Evolutionary conservation across 306 rosid genomes (phyloP).

Genomic region (Quercus agrifolia): DNA sequence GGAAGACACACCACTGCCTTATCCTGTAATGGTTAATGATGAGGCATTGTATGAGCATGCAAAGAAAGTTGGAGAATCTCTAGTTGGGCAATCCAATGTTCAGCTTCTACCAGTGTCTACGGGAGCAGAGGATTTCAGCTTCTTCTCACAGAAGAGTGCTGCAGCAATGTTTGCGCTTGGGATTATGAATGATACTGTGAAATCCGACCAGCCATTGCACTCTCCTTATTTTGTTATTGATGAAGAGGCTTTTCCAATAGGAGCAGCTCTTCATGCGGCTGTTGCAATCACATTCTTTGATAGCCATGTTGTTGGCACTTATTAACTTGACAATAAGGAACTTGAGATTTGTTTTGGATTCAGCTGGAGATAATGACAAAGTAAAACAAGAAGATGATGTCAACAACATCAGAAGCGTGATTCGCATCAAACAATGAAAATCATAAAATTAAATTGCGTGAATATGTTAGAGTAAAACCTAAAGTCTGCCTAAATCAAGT

Average conservation of each 20-base stretch:
- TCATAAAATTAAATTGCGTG: no score
- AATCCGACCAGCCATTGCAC: conserved; percentile 25
- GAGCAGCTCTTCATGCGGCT: conserved; percentile 54
- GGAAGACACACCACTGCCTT: conserved; percentile 32
- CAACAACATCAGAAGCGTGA: background rate
- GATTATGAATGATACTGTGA: conserved; percentile 25
- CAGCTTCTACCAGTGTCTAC: conserved; percentile 25
- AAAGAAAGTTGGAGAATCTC: conserved; percentile 36
- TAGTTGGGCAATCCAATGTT: conserved; percentile 46
- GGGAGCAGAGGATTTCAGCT: conserved; percentile 51
- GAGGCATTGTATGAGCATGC: conserved; percentile 34
- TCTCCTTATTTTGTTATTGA: conserved; percentile 45
- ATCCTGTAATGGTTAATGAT: conserved; percentile 46
- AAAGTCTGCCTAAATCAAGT: no score
- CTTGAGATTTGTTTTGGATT: background rate
- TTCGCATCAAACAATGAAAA: background rate
- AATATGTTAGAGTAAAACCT: no score
- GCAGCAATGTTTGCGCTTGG: conserved; percentile 33
- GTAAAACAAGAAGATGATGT: background rate
- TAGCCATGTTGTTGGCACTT: background rate
- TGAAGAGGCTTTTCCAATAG: conserved; percentile 46
- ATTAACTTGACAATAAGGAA: background rate
- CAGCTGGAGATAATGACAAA: background rate
- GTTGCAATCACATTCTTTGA: conserved; percentile 41
- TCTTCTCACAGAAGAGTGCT: conserved; percentile 37